phyloP scores from a whole-genome alignment of 1,139 yeast species.

The Geotrichum histeridarum region DNA sequence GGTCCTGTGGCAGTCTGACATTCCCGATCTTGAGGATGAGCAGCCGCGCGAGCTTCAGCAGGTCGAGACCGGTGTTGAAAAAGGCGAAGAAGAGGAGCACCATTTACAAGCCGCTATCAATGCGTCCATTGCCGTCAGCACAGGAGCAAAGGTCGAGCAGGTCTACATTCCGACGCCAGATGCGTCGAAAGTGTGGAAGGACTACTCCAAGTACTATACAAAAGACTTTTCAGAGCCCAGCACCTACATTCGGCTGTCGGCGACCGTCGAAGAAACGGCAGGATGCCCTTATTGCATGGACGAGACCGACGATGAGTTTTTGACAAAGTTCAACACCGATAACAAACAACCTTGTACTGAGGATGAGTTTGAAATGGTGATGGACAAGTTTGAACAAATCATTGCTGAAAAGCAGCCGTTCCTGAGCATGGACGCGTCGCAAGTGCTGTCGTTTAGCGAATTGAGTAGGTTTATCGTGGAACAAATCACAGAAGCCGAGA shows the following conservation, averaged over 20 bases:
- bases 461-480: slow-evolving; percentile 39
- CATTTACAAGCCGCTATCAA: slow-evolving; percentile 88
- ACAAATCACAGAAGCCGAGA: slow-evolving; percentile 31
- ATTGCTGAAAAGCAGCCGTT: slow-evolving; percentile 84
- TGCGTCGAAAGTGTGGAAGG: slow-evolving; percentile 80
- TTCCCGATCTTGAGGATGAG: slow-evolving; percentile 68
- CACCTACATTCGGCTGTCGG: slow-evolving; percentile 79
- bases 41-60: slow-evolving; percentile 83
- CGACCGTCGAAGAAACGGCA: slow-evolving; percentile 89
- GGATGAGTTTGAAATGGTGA: slow-evolving; percentile 77
- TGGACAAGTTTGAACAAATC: slow-evolving; percentile 67
- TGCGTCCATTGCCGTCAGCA: slow-evolving; percentile 57
- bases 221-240: slow-evolving; percentile 69
- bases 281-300: slow-evolving; percentile 90
- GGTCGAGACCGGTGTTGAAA: slow-evolving; percentile 96
- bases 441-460: slow-evolving; percentile 66
- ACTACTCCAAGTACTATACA: slow-evolving; percentile 64
- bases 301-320: slow-evolving; percentile 73
- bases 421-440: slow-evolving; percentile 75
- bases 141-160: slow-evolving; percentile 51
- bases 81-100: slow-evolving; percentile 94
- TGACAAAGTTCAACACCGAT: slow-evolving; percentile 43
- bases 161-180: slow-evolving; percentile 96
- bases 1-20: slow-evolving; percentile 69
- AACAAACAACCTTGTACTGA: slow-evolving; percentile 49